Conservation (phyloP, 106 monocot species). For the Dendrobium huoshanense region DNA sequence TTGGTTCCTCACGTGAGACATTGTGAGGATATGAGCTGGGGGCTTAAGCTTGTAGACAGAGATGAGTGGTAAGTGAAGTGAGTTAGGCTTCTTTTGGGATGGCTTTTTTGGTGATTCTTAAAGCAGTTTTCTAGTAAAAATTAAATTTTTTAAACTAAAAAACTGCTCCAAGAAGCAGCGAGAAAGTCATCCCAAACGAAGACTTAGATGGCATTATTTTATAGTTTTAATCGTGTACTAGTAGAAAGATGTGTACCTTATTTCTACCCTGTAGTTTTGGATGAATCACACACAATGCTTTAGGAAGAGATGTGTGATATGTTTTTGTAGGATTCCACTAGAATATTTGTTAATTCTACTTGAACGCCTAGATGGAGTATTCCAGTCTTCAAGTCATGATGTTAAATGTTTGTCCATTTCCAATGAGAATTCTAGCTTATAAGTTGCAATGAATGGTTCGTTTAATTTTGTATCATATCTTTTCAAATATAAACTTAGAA, state of each 20-base stretch:
- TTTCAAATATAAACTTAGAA: no score
- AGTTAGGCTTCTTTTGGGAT: no score
- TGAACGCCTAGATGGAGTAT: background rate
- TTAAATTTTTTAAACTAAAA: no score
- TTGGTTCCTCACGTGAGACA: constrained; percentile 44
- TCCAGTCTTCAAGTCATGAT: no score
- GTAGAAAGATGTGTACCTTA: background rate
- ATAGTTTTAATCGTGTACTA: background rate
- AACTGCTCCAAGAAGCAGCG: no score
- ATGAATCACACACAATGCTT: background rate
- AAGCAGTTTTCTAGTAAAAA: no score
- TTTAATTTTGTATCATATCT: no score
- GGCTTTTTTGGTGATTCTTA: no score
- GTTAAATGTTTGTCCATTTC: no score
- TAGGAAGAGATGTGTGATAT: background rate
- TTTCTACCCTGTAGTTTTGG: background rate
- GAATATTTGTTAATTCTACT: no score
- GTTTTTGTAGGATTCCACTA: no score
- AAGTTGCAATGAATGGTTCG: background rate
- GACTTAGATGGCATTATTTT: background rate
- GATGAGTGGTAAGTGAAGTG: constrained; percentile 35
- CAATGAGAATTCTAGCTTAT: background rate
- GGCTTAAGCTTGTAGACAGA: constrained; percentile 49
- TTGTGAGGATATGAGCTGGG: constrained; percentile 53
- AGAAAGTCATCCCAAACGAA: no score